phyloP scores from a whole-genome alignment of 352 stramenopile genomes.

The Thalassiosira mediterranea region DNA sequence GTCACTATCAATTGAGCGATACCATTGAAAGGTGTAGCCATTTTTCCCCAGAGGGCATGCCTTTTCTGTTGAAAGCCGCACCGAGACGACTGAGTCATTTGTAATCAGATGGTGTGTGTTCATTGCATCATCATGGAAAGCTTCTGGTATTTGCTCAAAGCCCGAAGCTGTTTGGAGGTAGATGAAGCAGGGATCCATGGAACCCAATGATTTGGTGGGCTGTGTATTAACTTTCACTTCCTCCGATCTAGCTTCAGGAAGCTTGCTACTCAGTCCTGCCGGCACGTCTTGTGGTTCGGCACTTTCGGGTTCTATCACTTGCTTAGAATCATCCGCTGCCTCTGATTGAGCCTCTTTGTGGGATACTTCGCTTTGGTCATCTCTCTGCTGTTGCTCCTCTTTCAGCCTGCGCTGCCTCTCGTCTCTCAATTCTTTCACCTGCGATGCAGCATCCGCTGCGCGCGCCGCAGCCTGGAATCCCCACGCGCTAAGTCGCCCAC shows the following conservation, averaged over 20 bases:
- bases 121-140: conserved; percentile 8
- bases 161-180: conserved; percentile 36
- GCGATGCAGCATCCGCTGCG: conserved; percentile 40
- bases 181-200: conserved; percentile 13
- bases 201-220: neutral
- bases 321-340: conserved; percentile 1
- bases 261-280: too few species aligned
- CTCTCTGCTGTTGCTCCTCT: conserved; percentile 22
- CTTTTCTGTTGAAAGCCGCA: conserved; percentile 38
- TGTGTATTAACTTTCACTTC: too few species aligned
- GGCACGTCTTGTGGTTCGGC: too few species aligned
- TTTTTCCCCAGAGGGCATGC: conserved; percentile 42
- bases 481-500: conserved; percentile 4
- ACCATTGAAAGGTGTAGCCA: conserved; percentile 74
- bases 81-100: conserved; percentile 40
- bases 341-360: conserved; percentile 9
- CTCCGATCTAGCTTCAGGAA: too few species aligned
- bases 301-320: too few species aligned
- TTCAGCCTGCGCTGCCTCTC: conserved; percentile 28
- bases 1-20: conserved; percentile 56
- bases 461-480: conserved; percentile 8
- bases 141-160: conserved; percentile 23
- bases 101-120: conserved; percentile 10
- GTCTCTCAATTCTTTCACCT: conserved; percentile 28
- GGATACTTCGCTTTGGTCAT: conserved; percentile 8